phyloP scores from a whole-genome alignment of 2,329 filamentous ascomycete species.

The Xenoacremonium recifei region DNA sequence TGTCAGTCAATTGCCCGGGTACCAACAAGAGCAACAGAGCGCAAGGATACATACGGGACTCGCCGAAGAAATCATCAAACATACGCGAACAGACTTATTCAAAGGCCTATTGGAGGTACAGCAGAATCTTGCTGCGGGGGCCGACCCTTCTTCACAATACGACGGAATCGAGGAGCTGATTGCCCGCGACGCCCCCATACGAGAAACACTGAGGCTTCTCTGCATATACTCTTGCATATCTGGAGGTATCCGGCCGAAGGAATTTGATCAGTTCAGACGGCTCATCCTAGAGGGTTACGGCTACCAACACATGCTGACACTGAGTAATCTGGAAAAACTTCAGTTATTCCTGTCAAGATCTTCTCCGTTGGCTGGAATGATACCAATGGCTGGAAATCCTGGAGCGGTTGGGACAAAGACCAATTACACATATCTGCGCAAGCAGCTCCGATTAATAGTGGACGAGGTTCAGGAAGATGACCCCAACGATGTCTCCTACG shows the following conservation, averaged over 20 bases:
- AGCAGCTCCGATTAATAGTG: slow-evolving; percentile 82
- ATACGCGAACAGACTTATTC: slow-evolving; percentile 87
- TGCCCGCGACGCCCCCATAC: slow-evolving; percentile 75
- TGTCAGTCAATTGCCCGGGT: slow-evolving; percentile 87
- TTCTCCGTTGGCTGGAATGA: slow-evolving; percentile 76
- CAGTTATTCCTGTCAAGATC: slow-evolving; percentile 78
- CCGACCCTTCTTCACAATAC: slow-evolving; percentile 85
- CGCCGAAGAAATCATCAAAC: slow-evolving; percentile 92
- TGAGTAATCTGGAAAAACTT: slow-evolving; percentile 84
- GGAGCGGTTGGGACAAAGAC: slow-evolving; percentile 67
- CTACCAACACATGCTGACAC: slow-evolving; percentile 88
- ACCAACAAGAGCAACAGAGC: slow-evolving; percentile 90
- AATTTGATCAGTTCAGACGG: slow-evolving; percentile 85
- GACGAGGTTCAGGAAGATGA: slow-evolving; percentile 96
- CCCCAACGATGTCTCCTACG: slow-evolving; percentile 94
- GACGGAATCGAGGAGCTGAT: slow-evolving; percentile 95
- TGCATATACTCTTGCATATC: slow-evolving; percentile 91
- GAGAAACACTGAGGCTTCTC: slow-evolving; percentile 79
- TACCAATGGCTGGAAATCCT: slow-evolving; percentile 65
- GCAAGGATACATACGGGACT: slow-evolving; percentile 89
- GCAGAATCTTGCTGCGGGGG: slow-evolving; percentile 88
- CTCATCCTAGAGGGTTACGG: slow-evolving; percentile 91
- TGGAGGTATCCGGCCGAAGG: slow-evolving; percentile 82
- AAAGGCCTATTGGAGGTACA: slow-evolving; percentile 87
- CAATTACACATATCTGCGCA: slow-evolving; percentile 87